These are phyloP conservation scores for Diplotaxis tenuifolia DNA, from an alignment of 345 rosid genomes.

Conservation along the genomic window DNA sequence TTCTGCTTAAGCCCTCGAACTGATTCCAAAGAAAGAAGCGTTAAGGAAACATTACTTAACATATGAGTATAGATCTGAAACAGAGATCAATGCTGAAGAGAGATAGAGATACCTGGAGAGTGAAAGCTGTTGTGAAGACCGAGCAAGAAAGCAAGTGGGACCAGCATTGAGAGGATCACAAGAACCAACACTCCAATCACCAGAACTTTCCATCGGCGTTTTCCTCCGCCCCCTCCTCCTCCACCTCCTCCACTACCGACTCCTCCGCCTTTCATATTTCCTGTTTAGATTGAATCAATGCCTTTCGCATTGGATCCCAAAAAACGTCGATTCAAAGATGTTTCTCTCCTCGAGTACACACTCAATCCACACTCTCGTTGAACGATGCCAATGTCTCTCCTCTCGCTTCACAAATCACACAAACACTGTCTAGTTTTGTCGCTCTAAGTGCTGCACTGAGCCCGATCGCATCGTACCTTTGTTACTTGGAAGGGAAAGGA, in stretches of 20 bases:
- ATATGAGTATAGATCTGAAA: slow-evolving; percentile 38
- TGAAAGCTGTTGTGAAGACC: slow-evolving; percentile 83
- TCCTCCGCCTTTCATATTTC: slow-evolving; percentile 34
- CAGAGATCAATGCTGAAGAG: neutral
- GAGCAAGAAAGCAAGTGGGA: slow-evolving; percentile 85
- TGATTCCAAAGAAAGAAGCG: slow-evolving; percentile 21
- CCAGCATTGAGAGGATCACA: slow-evolving; percentile 89
- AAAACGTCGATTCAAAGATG: neutral
- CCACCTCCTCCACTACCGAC: slow-evolving; percentile 32
- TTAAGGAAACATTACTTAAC: neutral
- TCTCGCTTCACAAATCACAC: neutral
- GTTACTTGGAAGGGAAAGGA: neutral
- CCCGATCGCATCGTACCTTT: slow-evolving; percentile 42
- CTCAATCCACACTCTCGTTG: slow-evolving; percentile 23
- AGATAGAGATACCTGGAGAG: slow-evolving; percentile 45
- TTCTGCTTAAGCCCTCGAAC: slow-evolving; percentile 40
- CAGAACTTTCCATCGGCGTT: slow-evolving; percentile 75
- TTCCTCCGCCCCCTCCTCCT: slow-evolving; percentile 43
- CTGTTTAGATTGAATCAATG: slow-evolving; percentile 19
- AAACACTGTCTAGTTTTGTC: neutral
- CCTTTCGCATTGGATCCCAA: slow-evolving; percentile 33
- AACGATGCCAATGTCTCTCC: neutral
- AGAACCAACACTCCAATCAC: slow-evolving; percentile 77
- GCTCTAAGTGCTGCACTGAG: slow-evolving; percentile 23
- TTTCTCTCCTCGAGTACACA: slow-evolving; percentile 15